Evolutionary conservation across 192 early-diverging fungal genomes (phyloP), one percentile per base, ranked within the genome.

Genomic region (Backusella tuberculispora): DNA sequence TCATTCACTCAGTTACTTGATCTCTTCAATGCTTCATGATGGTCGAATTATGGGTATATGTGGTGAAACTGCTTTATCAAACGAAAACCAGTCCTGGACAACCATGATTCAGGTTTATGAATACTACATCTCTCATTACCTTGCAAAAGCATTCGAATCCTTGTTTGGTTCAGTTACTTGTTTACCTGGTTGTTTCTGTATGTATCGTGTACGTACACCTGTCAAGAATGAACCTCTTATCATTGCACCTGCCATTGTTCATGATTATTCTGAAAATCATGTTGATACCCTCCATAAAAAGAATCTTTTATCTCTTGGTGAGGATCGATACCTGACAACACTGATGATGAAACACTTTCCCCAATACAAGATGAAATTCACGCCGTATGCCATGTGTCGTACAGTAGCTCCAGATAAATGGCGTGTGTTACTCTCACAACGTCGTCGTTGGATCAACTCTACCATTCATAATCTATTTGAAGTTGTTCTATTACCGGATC

Each of bases 361-460:
- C 19, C 85, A 92, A 76, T 94, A 92, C 86, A 96, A 95, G 83
- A 95, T 94, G 83, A 95, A 90, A 37, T 99, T 98, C 70, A 95
- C 93, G 13, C 86, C 93, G 6, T 92, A 98, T 79, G 98, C 98
- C 60, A 89, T 88, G 73, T 96, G 96, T 83, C 86, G 81, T 77
- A 99, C 98, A 12, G 90, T 93, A 9, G 97, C 93, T 2, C 98
- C 98, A 4, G 96, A 97, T 77, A 86, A 89, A 63, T 98, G 95
- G 93, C 83, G 85, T 1, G 86, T 99, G 8, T 83, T 99, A 56
- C 80, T 98, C 12, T 98, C 97, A 9, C 98, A 99, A 84, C 87
- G 97, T 34, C 93, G 97, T 76, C 92, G 97, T 24, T 99, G 97
- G 97, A 99, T 99, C 84, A 99, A 99, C 84, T 98, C 96, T 12